A percentile compares a stretch with the other conserved stretches of the same genome.
These are phyloP conservation scores for Vigna unguiculata DNA, from an alignment of 306 rosid species.

Conservation along the genomic window DNA sequence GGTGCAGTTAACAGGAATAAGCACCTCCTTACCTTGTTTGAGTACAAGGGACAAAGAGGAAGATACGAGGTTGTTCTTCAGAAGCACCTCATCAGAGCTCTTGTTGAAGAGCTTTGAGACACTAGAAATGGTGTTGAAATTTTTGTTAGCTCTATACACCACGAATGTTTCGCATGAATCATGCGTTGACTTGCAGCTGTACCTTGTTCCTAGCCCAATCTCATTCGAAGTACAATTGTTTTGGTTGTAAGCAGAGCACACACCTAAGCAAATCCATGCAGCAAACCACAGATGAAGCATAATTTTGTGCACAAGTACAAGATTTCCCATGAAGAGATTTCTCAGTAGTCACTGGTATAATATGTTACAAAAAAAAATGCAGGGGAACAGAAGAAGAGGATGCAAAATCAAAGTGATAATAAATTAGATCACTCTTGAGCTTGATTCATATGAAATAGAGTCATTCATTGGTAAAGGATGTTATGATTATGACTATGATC, in stretches of 20 bases:
- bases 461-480: slow-evolving; percentile 5
- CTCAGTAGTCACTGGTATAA: not conserved
- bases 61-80: slow-evolving; percentile 51
- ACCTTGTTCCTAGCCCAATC: slow-evolving; percentile 53
- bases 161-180: slow-evolving; percentile 64
- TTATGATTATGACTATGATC: not conserved
- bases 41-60: slow-evolving; percentile 47
- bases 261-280: slow-evolving; percentile 47
- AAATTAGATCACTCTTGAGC: slow-evolving; percentile 11
- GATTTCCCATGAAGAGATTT: not conserved
- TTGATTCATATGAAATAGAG: slow-evolving; percentile 24
- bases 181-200: slow-evolving; percentile 54
- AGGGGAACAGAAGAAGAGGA: slow-evolving; percentile 4
- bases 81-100: slow-evolving; percentile 41
- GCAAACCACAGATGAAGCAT: slow-evolving; percentile 55
- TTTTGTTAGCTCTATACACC: slow-evolving; percentile 62
- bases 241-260: slow-evolving; percentile 55
- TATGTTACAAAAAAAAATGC: not conserved
- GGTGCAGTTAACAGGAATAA: slow-evolving; percentile 61
- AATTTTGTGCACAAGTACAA: slow-evolving; percentile 11
- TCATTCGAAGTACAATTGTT: slow-evolving; percentile 44
- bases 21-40: slow-evolving; percentile 61
- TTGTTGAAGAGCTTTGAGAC: slow-evolving; percentile 53
- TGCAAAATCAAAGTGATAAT: slow-evolving; percentile 33
- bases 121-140: slow-evolving; percentile 49